Evolutionary conservation across 441 rosid genomes (phyloP).

Genomic region (Pelargonium cotyledonis): DNA sequence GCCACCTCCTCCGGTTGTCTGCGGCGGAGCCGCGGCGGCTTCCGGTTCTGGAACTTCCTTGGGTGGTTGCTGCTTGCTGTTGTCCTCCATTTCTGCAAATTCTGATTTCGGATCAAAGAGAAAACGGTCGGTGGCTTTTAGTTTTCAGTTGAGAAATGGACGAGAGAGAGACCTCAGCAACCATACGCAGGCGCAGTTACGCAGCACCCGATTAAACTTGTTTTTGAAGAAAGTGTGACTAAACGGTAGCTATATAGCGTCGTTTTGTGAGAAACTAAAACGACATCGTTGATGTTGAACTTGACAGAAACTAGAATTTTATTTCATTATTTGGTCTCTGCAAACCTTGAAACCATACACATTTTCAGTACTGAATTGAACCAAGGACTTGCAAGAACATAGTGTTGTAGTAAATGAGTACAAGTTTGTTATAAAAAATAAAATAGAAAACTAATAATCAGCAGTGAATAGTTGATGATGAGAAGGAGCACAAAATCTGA

Average conservation of each 20-base stretch:
- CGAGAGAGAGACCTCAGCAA: conserved; percentile 7
- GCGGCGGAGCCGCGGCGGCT: conserved; percentile 11
- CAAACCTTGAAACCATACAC: too few species aligned
- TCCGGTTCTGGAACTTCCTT: conserved; percentile 24
- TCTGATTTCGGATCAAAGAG: neutral
- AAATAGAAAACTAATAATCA: too few species aligned
- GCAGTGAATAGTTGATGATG: too few species aligned
- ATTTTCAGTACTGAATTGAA: too few species aligned
- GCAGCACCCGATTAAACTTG: neutral
- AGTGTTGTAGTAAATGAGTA: too few species aligned
- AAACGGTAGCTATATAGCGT: neutral
- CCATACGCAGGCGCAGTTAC: neutral
- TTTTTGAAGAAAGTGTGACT: neutral
- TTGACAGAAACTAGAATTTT: too few species aligned
- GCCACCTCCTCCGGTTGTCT: conserved; percentile 25
- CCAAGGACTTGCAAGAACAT: too few species aligned
- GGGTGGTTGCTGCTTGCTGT: conserved; percentile 7
- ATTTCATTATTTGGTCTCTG: too few species aligned
- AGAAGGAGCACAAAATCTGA: too few species aligned
- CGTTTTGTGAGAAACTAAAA: neutral
- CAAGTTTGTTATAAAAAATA: too few species aligned
- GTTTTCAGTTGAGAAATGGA: neutral
- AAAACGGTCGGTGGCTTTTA: neutral
- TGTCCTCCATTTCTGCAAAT: conserved; percentile 17
- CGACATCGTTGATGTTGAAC: neutral